Conservation (phyloP, 1,284 basidiomycete species). For the Cystobasidium sp. region DNA sequence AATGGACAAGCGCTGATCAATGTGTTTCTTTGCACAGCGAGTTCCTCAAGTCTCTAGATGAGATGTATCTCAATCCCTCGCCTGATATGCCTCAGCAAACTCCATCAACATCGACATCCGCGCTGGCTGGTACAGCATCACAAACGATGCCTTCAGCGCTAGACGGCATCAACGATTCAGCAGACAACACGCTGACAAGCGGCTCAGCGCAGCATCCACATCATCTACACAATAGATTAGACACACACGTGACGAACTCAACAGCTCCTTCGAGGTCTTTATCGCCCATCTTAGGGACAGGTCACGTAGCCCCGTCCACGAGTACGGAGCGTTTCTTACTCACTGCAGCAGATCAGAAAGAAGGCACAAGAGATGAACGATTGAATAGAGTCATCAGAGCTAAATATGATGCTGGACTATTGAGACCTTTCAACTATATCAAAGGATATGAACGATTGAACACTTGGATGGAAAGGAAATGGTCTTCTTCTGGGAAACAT, state of each 20-base stretch:
- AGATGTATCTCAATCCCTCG: slow-evolving; percentile 55
- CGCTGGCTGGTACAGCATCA: slow-evolving; percentile 15
- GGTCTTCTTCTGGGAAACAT: slow-evolving; percentile 78
- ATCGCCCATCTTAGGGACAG: slow-evolving; percentile 55
- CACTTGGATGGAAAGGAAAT: slow-evolving; percentile 91
- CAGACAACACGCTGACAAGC: neutral
- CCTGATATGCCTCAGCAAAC: slow-evolving; percentile 28
- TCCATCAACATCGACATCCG: neutral
- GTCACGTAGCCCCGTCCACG: slow-evolving; percentile 54
- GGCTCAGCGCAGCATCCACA: neutral
- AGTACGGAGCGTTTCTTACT: slow-evolving; percentile 79
- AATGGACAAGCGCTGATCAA: neutral
- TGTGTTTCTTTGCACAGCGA: slow-evolving; percentile 62
- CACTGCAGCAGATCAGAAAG: slow-evolving; percentile 92
- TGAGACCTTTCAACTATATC: slow-evolving; percentile 96
- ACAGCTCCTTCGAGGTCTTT: slow-evolving; percentile 47
- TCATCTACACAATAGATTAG: neutral
- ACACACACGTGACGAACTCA: slow-evolving; percentile 42
- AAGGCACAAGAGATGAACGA: slow-evolving; percentile 86
- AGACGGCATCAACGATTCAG: neutral
- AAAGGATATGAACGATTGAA: slow-evolving; percentile 87
- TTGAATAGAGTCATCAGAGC: slow-evolving; percentile 90
- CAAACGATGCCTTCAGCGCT: neutral
- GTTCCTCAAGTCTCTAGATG: slow-evolving; percentile 77
- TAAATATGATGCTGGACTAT: slow-evolving; percentile 92